phyloP scores from a whole-genome alignment of 495 filamentous ascomycete genomes.

The Aspergillus ellipticus region DNA sequence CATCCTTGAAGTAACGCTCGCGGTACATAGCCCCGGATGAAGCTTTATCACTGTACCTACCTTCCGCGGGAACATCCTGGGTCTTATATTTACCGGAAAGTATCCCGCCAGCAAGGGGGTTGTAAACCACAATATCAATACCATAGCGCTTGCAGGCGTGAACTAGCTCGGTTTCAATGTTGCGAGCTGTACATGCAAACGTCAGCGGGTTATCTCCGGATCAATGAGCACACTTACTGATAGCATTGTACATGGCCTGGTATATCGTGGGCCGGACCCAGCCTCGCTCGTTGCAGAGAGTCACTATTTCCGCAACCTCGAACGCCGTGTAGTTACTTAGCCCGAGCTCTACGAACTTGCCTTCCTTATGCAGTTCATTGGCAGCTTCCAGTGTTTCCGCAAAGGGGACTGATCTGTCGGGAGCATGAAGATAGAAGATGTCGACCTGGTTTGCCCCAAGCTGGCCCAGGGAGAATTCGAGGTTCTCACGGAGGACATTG shows the following conservation, averaged over 20 bases:
- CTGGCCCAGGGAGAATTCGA: conserved; percentile 66
- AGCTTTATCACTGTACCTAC: conserved; percentile 63
- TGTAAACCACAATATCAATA: conserved; percentile 87
- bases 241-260: conserved; percentile 63
- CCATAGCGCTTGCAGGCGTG: conserved; percentile 79
- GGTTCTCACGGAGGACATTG: conserved; percentile 54
- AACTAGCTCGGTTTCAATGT: conserved; percentile 76
- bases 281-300: conserved; percentile 76
- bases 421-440: conserved; percentile 84
- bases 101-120: conserved; percentile 79
- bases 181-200: conserved; percentile 53
- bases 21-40: conserved; percentile 63
- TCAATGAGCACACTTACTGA: conserved; percentile 36
- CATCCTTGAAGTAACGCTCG: conserved; percentile 74
- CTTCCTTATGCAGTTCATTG: conserved; percentile 78
- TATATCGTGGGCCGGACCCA: conserved; percentile 63
- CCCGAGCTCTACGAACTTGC: conserved; percentile 81
- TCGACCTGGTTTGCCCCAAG: conserved; percentile 75
- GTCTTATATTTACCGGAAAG: conserved; percentile 84
- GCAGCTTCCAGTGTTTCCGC: conserved; percentile 73
- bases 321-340: conserved; percentile 84
- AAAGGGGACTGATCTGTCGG: conserved; percentile 76
- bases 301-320: conserved; percentile 85
- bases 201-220: conserved; percentile 58
- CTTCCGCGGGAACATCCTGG: conserved; percentile 59